A percentile compares a stretch with the other conserved stretches of the same genome.
Evolutionary conservation across 2,329 filamentous ascomycete species (phyloP).

Genomic region (Diplodia seriata): DNA sequence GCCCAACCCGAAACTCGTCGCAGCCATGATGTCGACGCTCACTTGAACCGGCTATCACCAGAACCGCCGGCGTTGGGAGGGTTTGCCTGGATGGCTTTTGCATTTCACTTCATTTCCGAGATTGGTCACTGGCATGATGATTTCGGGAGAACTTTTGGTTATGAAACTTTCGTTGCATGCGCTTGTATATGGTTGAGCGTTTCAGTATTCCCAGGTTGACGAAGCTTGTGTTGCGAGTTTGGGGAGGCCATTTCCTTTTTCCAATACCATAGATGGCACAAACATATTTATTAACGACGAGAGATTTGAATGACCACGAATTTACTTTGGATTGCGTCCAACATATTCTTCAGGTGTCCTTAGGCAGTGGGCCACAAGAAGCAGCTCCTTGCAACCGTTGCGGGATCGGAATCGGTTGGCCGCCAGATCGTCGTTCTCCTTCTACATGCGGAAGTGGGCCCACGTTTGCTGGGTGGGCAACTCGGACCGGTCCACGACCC

Average conservation of each 20-base stretch:
- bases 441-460: conserved; percentile 4
- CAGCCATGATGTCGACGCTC: conserved; percentile 54
- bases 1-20: conserved; percentile 53
- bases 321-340: not conserved
- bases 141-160: not conserved
- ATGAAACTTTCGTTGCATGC: conserved; percentile 14
- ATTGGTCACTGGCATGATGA: conserved; percentile 23
- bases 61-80: not conserved
- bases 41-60: conserved; percentile 38
- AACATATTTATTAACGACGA: conserved; percentile 25
- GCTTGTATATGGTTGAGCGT: not conserved
- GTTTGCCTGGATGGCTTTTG: not conserved
- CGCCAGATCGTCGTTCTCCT: not conserved
- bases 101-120: not conserved
- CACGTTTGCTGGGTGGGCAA: conserved; percentile 23
- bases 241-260: conserved; percentile 2
- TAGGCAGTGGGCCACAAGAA: too few relatives aligned
- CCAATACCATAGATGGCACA: conserved; percentile 30
- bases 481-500: conserved; percentile 25
- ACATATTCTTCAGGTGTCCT: too few relatives aligned
- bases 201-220: conserved; percentile 16
- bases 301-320: not conserved
- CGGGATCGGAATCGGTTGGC: too few relatives aligned
- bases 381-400: too few relatives aligned
- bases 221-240: not conserved